Percentiles rank a stretch among this genome's conserved stretches.
phyloP scores from a whole-genome alignment of 2,329 filamentous ascomycete genomes.

The Colletotrichum godetiae region DNA sequence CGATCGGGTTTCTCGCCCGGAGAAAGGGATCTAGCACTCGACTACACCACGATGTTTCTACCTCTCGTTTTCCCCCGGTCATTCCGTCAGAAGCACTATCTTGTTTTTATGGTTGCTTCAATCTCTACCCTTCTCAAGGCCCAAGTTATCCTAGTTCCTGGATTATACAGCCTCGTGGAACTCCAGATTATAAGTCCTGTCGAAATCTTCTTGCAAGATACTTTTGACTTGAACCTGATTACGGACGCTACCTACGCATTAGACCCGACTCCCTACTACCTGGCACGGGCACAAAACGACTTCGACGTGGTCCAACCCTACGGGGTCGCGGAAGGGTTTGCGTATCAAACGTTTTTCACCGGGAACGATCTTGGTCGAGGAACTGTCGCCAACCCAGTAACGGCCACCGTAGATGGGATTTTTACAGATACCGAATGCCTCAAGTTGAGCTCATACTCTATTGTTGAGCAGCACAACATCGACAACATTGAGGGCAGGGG shows the following conservation, averaged over 20 bases:
- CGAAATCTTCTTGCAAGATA: not conserved
- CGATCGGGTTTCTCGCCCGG: not conserved
- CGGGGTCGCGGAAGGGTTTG: not conserved
- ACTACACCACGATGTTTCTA: slow-evolving; percentile 9
- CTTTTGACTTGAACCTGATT: not conserved
- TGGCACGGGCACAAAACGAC: not conserved
- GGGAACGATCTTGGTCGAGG: not conserved
- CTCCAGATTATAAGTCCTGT: not conserved
- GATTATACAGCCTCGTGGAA: slow-evolving; percentile 3
- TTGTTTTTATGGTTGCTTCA: not conserved
- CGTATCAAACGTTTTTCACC: slow-evolving; percentile 11
- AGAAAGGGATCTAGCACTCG: not conserved
- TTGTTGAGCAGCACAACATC: not conserved
- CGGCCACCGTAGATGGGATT: slow-evolving; percentile 4
- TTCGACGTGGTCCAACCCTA: slow-evolving; percentile 8
- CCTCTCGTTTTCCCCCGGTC: not conserved
- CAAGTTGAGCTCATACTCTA: not conserved
- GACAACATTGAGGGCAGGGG: not conserved
- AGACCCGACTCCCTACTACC: not conserved
- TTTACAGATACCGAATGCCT: slow-evolving; percentile 15
- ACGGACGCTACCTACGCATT: not conserved
- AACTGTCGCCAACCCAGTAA: not conserved
- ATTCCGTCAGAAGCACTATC: slow-evolving; percentile 1
- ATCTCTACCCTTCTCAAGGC: not conserved
- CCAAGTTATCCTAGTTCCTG: slow-evolving; percentile 9